A percentile compares a stretch with the other conserved stretches of the same genome.
Conservation (phyloP, 345 rosid species). For the Lagerstroemia speciosa region DNA sequence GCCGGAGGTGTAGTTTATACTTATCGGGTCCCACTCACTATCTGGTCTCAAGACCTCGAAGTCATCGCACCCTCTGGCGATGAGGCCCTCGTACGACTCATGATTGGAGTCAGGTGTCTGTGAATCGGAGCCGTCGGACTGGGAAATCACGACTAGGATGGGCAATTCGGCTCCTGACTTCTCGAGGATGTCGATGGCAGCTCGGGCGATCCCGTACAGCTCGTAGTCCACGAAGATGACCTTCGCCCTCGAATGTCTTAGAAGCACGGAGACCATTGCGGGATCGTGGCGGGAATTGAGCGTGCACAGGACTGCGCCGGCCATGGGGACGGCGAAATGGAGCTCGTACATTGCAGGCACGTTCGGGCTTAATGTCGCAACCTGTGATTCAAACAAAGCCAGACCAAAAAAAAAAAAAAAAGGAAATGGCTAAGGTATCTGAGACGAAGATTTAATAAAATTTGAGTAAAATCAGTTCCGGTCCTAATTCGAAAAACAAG, state of each 20-base stretch:
- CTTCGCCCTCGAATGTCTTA: conserved; percentile 51
- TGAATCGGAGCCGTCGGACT: conserved; percentile 15
- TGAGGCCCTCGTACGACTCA: conserved; percentile 42
- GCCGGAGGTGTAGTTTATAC: conserved; percentile 79
- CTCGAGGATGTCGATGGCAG: conserved; percentile 42
- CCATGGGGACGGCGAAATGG: conserved; percentile 81
- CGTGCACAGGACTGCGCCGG: conserved; percentile 61
- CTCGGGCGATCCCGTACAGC: conserved; percentile 39
- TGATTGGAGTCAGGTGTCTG: not conserved
- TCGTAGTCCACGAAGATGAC: conserved; percentile 50
- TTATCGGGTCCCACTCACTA: conserved; percentile 74
- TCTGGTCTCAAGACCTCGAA: conserved; percentile 39
- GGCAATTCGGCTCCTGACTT: conserved; percentile 29
- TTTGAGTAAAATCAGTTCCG: too few species aligned
- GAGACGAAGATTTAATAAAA: too few species aligned
- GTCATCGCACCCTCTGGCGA: conserved; percentile 29
- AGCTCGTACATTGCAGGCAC: conserved; percentile 80
- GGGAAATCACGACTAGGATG: conserved; percentile 36
- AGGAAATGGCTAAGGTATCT: too few species aligned
- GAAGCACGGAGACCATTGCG: conserved; percentile 37
- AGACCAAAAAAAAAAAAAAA: not conserved
- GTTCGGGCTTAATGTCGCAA: conserved; percentile 55
- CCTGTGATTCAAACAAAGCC: conserved; percentile 24
- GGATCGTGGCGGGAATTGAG: conserved; percentile 61
- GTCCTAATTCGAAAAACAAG: too few species aligned